Conservation (phyloP, 768 basidiomycete species). For the Mrakia frigida region DNA sequence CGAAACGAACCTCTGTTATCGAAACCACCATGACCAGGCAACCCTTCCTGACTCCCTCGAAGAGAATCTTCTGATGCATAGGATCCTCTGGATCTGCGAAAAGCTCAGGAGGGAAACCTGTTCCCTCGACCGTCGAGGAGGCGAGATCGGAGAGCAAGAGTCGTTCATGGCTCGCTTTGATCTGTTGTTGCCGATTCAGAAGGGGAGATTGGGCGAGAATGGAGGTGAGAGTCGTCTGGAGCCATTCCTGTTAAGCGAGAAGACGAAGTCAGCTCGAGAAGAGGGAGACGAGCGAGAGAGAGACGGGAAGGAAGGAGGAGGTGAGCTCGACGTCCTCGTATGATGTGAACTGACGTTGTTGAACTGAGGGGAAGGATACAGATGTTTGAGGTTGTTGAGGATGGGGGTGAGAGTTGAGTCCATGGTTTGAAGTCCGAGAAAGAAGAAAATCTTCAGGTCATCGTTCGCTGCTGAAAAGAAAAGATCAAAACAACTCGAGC, state of each 20-base stretch:
- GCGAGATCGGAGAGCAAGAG: constrained; percentile 20
- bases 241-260: neutral
- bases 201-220: neutral
- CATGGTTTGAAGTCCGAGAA: neutral
- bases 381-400: constrained; percentile 19
- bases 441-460: neutral
- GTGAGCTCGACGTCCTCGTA: neutral
- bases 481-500: no score
- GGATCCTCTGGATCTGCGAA: neutral
- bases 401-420: neutral
- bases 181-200: constrained; percentile 16
- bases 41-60: constrained; percentile 1
- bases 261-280: neutral
- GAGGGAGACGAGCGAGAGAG: neutral
- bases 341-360: neutral
- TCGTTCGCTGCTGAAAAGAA: neutral
- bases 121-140: constrained; percentile 16
- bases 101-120: constrained; percentile 17
- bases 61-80: constrained; percentile 5
- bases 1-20: constrained; percentile 25
- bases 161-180: constrained; percentile 2
- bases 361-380: constrained; percentile 17
- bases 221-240: neutral
- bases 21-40: constrained; percentile 26
- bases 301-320: neutral